phyloP scores from a whole-genome alignment of 495 filamentous ascomycete species.

The Hypoxylon subgilvum region DNA sequence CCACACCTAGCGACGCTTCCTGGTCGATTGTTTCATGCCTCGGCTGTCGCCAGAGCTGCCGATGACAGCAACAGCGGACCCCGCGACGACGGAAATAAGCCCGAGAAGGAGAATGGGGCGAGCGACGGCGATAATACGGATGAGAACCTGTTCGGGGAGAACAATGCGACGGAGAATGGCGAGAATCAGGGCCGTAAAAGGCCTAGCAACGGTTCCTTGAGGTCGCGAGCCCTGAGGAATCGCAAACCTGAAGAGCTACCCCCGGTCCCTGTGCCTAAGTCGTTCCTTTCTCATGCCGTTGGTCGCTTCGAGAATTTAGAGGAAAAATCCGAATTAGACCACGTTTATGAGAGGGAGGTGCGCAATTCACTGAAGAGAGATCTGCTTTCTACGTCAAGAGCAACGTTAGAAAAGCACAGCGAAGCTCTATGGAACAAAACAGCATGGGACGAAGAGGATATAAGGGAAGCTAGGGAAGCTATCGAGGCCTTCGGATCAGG shows the following conservation, averaged over 20 bases:
- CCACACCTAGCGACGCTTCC: conserved; percentile 22
- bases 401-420: too few species aligned
- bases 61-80: conserved; percentile 29
- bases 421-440: too few species aligned
- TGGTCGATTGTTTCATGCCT: conserved; percentile 46
- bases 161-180: conserved; percentile 9
- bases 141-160: conserved; percentile 32
- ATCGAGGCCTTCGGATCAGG: conserved; percentile 4
- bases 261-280: conserved; percentile 49
- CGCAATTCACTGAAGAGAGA: conserved; percentile 15
- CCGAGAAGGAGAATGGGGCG: conserved; percentile 24
- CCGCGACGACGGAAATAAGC: conserved; percentile 33
- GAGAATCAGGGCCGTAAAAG: conserved; percentile 32
- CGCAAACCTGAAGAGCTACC: conserved; percentile 51
- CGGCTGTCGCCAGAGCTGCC: conserved; percentile 34
- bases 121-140: conserved; percentile 18
- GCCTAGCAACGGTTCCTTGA: conserved; percentile 44
- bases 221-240: conserved; percentile 45
- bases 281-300: conserved; percentile 50
- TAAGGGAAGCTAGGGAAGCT: neutral
- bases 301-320: conserved; percentile 23
- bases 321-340: neutral
- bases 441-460: conserved; percentile 28
- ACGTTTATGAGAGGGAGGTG: neutral
- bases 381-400: conserved; percentile 10